Evolutionary conservation across 139 green algal species (phyloP).

Genomic region (Chlamydomonas eustigma): DNA sequence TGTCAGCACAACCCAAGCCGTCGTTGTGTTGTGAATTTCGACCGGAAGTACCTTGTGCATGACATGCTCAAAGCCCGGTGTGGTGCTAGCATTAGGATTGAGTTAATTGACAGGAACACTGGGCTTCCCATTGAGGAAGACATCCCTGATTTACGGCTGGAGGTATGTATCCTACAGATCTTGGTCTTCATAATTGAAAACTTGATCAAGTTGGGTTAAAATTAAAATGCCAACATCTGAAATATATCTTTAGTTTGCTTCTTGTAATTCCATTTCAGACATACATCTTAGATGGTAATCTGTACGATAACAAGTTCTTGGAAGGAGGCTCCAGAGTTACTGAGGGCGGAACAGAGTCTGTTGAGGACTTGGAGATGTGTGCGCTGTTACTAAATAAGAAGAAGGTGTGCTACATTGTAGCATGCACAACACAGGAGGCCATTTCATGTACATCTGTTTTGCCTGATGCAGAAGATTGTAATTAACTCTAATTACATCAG

Average conservation of each 20-base stretch:
- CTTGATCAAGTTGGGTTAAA: too few species aligned
- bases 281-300: slow-evolving; percentile 76
- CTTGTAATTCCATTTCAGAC: slow-evolving; percentile 57
- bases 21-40: slow-evolving; percentile 80
- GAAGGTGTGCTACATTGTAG: slow-evolving; percentile 24
- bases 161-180: slow-evolving; percentile 39
- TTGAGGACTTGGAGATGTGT: slow-evolving; percentile 66
- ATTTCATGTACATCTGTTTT: too few species aligned
- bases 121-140: slow-evolving; percentile 63
- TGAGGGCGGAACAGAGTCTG: slow-evolving; percentile 41
- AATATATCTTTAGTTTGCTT: too few species aligned
- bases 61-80: slow-evolving; percentile 71
- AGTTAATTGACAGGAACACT: slow-evolving; percentile 72
- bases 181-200: background rate
- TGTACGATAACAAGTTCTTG: slow-evolving; percentile 71
- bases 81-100: slow-evolving; percentile 74
- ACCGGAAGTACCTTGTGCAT: slow-evolving; percentile 79
- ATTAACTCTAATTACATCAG: too few species aligned
- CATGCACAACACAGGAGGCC: slow-evolving; percentile 2
- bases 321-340: slow-evolving; percentile 36
- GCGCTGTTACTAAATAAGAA: slow-evolving; percentile 77
- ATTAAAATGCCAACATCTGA: too few species aligned
- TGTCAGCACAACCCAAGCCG: slow-evolving; percentile 85
- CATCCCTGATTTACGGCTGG: slow-evolving; percentile 59
- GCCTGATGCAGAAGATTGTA: too few species aligned